phyloP scores from a whole-genome alignment of 345 rosid genomes.

The Syzygium aqueum region DNA sequence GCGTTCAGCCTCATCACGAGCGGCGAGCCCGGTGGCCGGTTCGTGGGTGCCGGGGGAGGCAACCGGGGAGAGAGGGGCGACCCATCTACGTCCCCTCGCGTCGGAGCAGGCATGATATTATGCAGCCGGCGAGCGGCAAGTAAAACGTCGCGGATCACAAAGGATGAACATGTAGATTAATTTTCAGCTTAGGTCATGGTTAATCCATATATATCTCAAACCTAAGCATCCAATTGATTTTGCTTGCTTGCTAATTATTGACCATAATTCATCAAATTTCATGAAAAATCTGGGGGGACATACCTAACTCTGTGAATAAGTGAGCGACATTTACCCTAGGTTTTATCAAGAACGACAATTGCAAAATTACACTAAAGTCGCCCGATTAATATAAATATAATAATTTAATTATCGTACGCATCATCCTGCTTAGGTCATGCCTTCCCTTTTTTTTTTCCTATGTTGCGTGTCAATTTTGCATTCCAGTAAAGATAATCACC shows the following conservation, averaged over 20 bases:
- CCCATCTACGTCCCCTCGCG: fast-evolving
- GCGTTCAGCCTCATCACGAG: neutral
- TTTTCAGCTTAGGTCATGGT: neutral
- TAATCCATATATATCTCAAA: neutral
- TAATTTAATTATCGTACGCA: neutral
- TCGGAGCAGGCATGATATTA: fast-evolving
- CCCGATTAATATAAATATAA: neutral
- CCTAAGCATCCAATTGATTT: neutral
- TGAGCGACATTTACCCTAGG: neutral
- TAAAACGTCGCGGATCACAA: neutral
- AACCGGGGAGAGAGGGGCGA: neutral
- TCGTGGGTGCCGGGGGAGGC: neutral
- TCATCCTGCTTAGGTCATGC: neutral
- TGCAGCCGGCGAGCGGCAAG: neutral
- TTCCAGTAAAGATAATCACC: neutral
- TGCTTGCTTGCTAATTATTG: neutral
- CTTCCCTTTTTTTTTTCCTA: neutral
- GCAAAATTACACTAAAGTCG: neutral
- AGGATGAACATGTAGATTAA: neutral
- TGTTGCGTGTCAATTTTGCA: neutral
- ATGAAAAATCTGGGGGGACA: neutral
- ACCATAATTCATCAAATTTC: neutral
- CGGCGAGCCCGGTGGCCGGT: neutral
- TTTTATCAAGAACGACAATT: neutral
- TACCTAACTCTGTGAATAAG: neutral